phyloP scores from a whole-genome alignment of 192 early-diverging fungal genomes.

The Gryganskiella cystojenkinii region DNA sequence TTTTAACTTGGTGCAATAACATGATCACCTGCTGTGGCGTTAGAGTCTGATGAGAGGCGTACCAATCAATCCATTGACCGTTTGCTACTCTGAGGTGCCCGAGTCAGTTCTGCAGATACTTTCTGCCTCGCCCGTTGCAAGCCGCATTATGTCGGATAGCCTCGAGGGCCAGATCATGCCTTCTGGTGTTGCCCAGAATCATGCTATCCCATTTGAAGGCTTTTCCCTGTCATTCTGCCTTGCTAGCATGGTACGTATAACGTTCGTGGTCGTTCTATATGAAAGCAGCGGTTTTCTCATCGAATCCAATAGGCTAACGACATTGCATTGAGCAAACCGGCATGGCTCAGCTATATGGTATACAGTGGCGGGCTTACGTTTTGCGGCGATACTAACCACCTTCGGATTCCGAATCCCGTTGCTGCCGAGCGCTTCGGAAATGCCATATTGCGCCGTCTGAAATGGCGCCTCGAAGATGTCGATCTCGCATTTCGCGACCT shows the following conservation, averaged over 20 bases:
- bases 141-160: constrained; percentile 21
- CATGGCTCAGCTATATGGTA: constrained; percentile 48
- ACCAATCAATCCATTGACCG: constrained; percentile 13
- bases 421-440: constrained; percentile 25
- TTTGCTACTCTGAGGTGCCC: constrained; percentile 44
- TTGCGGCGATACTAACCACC: constrained; percentile 19
- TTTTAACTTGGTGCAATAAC: neutral
- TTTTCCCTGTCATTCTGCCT: constrained; percentile 21
- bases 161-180: constrained; percentile 9
- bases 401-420: constrained; percentile 20
- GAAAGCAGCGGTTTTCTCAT: constrained; percentile 8
- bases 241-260: constrained; percentile 31
- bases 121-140: constrained; percentile 42
- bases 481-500: constrained; percentile 20
- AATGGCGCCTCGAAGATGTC: constrained; percentile 17
- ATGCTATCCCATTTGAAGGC: neutral
- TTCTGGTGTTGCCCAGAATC: constrained; percentile 10
- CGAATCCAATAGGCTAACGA: constrained; percentile 29
- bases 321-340: constrained; percentile 28
- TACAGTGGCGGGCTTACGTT: constrained; percentile 48
- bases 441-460: constrained; percentile 13
- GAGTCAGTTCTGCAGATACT: constrained; percentile 33
- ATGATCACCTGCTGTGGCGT: constrained; percentile 8
- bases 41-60: constrained; percentile 15
- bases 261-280: neutral